Evolutionary conservation across 2,329 filamentous ascomycete species (phyloP).

Genomic region (Elsinoe batatas): DNA sequence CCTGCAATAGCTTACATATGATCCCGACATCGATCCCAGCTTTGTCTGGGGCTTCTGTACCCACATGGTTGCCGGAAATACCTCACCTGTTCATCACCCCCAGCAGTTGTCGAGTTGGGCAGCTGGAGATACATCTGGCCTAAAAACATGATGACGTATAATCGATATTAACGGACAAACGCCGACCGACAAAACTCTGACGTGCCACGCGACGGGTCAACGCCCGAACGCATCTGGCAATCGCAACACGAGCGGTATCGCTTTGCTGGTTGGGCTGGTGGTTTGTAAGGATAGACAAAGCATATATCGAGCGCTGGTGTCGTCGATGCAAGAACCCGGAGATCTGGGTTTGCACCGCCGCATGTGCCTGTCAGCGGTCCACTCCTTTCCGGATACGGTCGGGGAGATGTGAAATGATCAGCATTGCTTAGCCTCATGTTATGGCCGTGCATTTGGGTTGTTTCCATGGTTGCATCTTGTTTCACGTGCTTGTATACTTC

Average conservation of each 20-base stretch:
- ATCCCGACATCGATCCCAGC: not conserved
- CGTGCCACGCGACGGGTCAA: constrained; percentile 1
- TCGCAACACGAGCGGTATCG: not conserved
- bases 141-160: constrained; percentile 1
- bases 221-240: constrained; percentile 5
- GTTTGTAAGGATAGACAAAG: not conserved
- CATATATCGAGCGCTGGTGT: not conserved
- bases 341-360: constrained; percentile 3
- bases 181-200: not conserved
- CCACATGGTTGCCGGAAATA: not conserved
- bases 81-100: not conserved
- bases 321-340: not conserved
- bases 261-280: not conserved
- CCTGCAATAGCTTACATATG: not conserved
- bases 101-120: not conserved
- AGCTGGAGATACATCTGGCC: not conserved
- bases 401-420: not conserved
- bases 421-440: constrained; percentile 1
- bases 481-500: not conserved
- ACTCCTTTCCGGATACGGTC: not conserved
- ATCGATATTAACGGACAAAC: constrained; percentile 3
- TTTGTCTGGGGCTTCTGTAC: not conserved
- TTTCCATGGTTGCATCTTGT: constrained; percentile 1
- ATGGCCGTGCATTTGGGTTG: not conserved
- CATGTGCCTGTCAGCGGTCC: not conserved